phyloP scores from a whole-genome alignment of 2,329 filamentous ascomycete genomes.

The Tolypocladium ovalisporum region DNA sequence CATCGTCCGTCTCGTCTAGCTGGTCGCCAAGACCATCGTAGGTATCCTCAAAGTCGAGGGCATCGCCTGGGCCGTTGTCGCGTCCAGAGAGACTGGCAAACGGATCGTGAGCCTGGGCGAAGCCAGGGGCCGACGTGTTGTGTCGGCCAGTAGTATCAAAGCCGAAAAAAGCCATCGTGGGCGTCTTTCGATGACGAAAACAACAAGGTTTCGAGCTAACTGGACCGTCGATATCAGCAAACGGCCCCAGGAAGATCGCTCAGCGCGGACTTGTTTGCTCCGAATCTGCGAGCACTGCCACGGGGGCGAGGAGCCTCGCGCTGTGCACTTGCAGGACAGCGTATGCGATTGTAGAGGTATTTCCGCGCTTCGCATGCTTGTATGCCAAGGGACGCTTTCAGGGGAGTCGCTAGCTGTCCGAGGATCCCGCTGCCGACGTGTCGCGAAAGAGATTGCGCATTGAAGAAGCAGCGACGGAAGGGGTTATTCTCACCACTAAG shows the following conservation, averaged over 20 bases:
- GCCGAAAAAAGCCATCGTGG: slow-evolving; percentile 81
- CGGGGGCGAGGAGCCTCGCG: not conserved
- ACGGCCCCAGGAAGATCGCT: not conserved
- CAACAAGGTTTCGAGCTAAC: not conserved
- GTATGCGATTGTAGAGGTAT: not conserved
- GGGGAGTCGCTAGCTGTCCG: not conserved
- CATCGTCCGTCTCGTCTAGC: slow-evolving; percentile 85
- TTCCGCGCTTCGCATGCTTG: not conserved
- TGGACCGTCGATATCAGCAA: not conserved
- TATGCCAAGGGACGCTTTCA: not conserved
- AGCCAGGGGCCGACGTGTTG: slow-evolving; percentile 61
- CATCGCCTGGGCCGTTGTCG: slow-evolving; percentile 47
- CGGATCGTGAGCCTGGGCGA: slow-evolving; percentile 73
- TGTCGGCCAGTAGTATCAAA: slow-evolving; percentile 60
- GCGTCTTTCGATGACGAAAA: not conserved
- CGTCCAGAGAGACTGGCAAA: slow-evolving; percentile 70
- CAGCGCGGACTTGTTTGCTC: not conserved
- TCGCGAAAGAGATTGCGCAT: not conserved
- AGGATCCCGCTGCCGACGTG: not conserved
- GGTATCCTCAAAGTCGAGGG: slow-evolving; percentile 83
- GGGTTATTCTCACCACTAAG: slow-evolving; percentile 29
- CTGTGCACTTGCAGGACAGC: not conserved
- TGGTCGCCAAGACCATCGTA: slow-evolving; percentile 90
- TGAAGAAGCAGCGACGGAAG: not conserved
- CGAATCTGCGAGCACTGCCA: not conserved